Evolutionary conservation across 768 basidiomycete genomes (phyloP), one percentile per base, ranked within the genome.

Genomic region (Naganishia vishniacii): DNA sequence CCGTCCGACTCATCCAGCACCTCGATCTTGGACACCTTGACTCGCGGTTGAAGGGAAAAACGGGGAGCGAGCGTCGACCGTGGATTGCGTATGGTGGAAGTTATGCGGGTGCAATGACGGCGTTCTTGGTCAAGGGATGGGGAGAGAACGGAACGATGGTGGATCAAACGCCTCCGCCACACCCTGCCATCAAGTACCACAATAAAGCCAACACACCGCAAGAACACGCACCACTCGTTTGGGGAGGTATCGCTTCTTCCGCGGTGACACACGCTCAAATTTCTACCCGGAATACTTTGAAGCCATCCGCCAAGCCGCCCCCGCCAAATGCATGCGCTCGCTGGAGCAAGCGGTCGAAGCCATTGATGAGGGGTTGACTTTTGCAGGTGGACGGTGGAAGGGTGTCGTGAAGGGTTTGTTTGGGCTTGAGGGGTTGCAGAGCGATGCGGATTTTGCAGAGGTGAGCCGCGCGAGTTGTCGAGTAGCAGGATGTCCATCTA

Each of bases 41-140:
- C n/a, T n/a, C 23, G 28, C 51, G 41, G n/a, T 32, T 63, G 49
- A 48, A 49, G 18, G 37, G 48, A 1, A 48, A 48, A 3, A 49
- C 37, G 6, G 29, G 31, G 32, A 62, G 61, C 26, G 18, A 7
- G 15, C 25, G 31, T 4, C 53, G 71, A 13, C 74, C 75, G 9
- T 79, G 78, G 78, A 68, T 79, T 42, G 75, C 94, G 75, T 94
- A 94, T 71, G 94, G 94, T 15, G 92, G 90, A 8, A 91, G 89
- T 0, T 94, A 94, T 69, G 91, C 91, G 11, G 93, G 93, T 65
- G 93, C 92, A 8, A 85, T 92, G 13, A 86, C 91, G 0, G 93
- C 93, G 0, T 89, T 94, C 71, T 91, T 94, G 87, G 84, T 83
- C 61, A 25, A 65, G 31, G 31, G 13, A 26, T 56, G n/a, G 8